Evolutionary conservation across 2,329 filamentous ascomycete species (phyloP).

Genomic region (Penicillium expansum): DNA sequence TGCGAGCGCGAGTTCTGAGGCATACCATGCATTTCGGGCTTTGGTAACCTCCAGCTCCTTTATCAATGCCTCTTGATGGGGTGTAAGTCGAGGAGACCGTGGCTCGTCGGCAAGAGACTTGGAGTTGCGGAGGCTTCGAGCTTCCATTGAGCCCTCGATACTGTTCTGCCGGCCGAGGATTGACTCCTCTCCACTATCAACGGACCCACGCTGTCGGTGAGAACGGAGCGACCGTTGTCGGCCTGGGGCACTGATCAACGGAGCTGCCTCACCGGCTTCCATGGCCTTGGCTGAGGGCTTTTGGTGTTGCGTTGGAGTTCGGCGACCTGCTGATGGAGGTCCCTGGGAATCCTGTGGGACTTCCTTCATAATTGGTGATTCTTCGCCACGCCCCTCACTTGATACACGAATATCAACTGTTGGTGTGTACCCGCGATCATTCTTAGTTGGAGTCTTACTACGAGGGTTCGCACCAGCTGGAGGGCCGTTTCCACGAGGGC

Average conservation of each 20-base stretch:
- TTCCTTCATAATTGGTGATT: conserved; percentile 48
- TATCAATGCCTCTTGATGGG: conserved; percentile 61
- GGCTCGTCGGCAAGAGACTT: conserved; percentile 44
- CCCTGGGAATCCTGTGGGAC: conserved; percentile 46
- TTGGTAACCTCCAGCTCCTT: conserved; percentile 84
- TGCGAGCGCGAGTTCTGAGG: conserved; percentile 88
- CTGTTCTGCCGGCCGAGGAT: conserved; percentile 43
- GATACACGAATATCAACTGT: conserved; percentile 44
- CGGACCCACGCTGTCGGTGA: conserved; percentile 60
- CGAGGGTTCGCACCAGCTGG: conserved; percentile 31
- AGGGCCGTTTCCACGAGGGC: conserved; percentile 49
- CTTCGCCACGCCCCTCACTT: conserved; percentile 47
- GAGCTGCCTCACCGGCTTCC: conserved; percentile 48
- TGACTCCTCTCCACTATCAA: conserved; percentile 66
- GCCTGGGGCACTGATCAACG: conserved; percentile 43
- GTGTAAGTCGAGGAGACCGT: conserved; percentile 44
- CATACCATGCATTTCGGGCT: conserved; percentile 93
- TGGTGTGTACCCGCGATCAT: conserved; percentile 45
- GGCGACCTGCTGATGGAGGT: conserved; percentile 58
- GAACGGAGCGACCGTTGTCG: conserved; percentile 56
- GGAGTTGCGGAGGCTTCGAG: conserved; percentile 40
- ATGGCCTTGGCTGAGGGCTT: conserved; percentile 45
- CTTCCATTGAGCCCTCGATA: conserved; percentile 42
- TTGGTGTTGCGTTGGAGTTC: conserved; percentile 58
- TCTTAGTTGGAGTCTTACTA: conserved; percentile 54